These are phyloP conservation scores for Polytrichum commune DNA, from an alignment of 225 moss, liverwort and hornwort species.

Conservation along the genomic window DNA sequence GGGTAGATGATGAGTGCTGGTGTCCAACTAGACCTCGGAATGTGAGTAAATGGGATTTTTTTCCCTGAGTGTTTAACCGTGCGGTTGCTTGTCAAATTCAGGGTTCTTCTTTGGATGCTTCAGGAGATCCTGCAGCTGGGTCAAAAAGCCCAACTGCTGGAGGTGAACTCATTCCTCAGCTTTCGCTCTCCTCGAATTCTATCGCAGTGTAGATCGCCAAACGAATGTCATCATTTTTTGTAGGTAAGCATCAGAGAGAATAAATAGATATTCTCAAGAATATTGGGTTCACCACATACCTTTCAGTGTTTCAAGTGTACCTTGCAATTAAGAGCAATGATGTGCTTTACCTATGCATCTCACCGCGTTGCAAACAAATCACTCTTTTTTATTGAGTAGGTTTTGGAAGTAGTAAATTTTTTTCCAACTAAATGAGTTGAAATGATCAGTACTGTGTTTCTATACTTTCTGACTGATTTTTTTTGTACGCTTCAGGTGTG, in stretches of 20 bases:
- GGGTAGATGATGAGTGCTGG: too few species aligned
- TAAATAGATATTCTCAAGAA: neutral
- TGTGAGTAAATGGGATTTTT: too few species aligned
- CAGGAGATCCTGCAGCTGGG: conserved; percentile 14
- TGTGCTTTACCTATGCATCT: neutral
- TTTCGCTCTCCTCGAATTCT: conserved; percentile 26
- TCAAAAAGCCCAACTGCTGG: conserved; percentile 11
- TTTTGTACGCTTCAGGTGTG: neutral
- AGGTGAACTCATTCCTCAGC: conserved; percentile 17
- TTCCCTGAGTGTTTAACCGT: neutral
- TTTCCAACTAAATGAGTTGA: neutral
- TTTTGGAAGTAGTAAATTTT: neutral
- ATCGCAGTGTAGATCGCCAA: conserved; percentile 1
- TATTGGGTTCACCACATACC: neutral
- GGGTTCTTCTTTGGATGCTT: conserved; percentile 21
- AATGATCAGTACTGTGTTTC: neutral
- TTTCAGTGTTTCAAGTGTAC: neutral
- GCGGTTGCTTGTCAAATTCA: conserved; percentile 17
- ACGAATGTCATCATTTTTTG: conserved; percentile 11
- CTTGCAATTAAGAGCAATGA: neutral
- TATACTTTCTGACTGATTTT: too few species aligned
- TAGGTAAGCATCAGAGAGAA: conserved; percentile 11
- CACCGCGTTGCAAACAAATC: neutral
- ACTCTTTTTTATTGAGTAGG: neutral
- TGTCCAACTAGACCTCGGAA: too few species aligned